A percentile compares a stretch with the other conserved stretches of the same genome.
These are phyloP conservation scores for Salix koriyanagi DNA, from an alignment of 345 rosid species.

Conservation along the genomic window DNA sequence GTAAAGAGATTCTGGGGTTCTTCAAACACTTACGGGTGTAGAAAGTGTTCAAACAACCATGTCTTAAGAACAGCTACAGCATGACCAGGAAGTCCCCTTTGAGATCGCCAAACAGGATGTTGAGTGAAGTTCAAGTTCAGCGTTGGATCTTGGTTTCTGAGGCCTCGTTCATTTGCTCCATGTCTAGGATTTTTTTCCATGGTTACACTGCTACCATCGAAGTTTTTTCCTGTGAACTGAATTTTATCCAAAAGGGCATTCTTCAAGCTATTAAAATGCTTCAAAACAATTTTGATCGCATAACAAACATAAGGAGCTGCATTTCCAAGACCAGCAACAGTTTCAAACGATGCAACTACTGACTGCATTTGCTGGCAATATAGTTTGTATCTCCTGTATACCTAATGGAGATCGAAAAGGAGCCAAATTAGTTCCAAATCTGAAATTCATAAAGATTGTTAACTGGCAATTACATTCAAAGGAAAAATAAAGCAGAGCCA, in stretches of 20 bases:
- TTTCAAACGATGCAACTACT: conserved; percentile 20
- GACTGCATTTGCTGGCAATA: conserved; percentile 29
- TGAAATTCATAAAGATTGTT: background rate
- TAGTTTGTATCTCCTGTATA: conserved; percentile 16
- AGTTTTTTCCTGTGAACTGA: conserved; percentile 4
- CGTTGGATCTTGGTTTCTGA: background rate
- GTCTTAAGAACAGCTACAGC: conserved; percentile 25
- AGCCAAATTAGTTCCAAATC: background rate
- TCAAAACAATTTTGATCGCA: conserved; percentile 16
- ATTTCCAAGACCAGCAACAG: conserved; percentile 24
- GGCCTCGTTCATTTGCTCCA: background rate
- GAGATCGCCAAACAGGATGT: conserved; percentile 27
- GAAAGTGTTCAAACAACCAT: conserved; percentile 31
- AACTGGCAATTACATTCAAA: background rate
- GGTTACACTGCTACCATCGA: background rate
- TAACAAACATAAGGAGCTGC: conserved; percentile 13
- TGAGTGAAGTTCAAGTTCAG: conserved; percentile 1
- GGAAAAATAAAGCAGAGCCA: background rate
- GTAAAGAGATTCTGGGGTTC: background rate
- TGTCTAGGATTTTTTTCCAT: background rate
- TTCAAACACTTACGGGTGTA: conserved; percentile 26
- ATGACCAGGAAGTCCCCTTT: conserved; percentile 27
- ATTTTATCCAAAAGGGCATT: conserved; percentile 19
- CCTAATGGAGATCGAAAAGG: conserved; percentile 2
- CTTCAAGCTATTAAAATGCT: conserved; percentile 23